phyloP scores from a whole-genome alignment of 2,329 filamentous ascomycete species.

The Metarhizium anisopliae region DNA sequence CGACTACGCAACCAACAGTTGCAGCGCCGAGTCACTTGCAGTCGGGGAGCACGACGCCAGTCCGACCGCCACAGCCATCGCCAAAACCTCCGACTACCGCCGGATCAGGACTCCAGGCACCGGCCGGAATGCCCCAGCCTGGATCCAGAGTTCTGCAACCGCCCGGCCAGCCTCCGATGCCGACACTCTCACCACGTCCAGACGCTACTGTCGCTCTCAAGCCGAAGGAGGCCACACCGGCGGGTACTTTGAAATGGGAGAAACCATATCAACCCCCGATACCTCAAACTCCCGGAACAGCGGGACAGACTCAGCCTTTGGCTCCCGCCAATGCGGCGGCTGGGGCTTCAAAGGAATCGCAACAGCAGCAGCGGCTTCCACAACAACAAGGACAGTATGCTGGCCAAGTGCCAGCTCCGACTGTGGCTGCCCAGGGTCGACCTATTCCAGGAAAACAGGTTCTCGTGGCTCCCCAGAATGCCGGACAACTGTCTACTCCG shows the following conservation, averaged over 20 bases:
- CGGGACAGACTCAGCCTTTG: constrained; percentile 11
- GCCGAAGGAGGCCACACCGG: constrained; percentile 16
- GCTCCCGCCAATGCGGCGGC: background rate
- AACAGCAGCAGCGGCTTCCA: constrained; percentile 12
- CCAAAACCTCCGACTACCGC: constrained; percentile 21
- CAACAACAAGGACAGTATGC: constrained; percentile 8
- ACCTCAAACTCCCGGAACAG: constrained; percentile 7
- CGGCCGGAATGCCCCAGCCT: constrained; percentile 22
- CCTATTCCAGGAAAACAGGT: constrained; percentile 19
- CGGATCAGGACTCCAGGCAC: constrained; percentile 27
- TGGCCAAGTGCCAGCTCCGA: background rate
- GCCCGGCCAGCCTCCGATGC: constrained; percentile 20
- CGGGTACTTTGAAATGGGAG: constrained; percentile 28
- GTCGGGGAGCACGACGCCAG: constrained; percentile 15
- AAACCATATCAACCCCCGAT: constrained; percentile 30
- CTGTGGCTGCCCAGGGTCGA: constrained; percentile 10
- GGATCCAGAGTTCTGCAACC: constrained; percentile 23
- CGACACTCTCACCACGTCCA: constrained; percentile 24
- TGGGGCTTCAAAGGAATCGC: constrained; percentile 2
- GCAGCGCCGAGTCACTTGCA: constrained; percentile 20
- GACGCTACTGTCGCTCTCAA: constrained; percentile 18
- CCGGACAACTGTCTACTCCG: constrained; percentile 25
- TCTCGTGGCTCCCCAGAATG: constrained; percentile 25
- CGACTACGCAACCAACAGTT: constrained; percentile 15
- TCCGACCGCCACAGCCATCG: constrained; percentile 19